Conservation (phyloP, 345 rosid species). For the Syzygium oleosum region DNA sequence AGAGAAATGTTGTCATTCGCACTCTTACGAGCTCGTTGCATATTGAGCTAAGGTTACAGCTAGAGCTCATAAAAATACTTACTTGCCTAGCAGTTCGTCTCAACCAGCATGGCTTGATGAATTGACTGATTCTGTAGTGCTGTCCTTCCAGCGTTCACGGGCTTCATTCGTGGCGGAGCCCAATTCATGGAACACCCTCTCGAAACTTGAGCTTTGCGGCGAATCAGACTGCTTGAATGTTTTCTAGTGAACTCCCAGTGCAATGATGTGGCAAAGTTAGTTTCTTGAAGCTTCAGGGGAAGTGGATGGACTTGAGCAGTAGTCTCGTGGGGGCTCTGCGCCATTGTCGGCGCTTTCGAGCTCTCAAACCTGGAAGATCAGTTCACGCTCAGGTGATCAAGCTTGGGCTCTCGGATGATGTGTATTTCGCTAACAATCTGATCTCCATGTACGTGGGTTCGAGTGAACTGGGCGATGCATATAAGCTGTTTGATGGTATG, state of each 20-base stretch:
- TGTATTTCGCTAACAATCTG: constrained; percentile 42
- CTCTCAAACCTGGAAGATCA: constrained; percentile 35
- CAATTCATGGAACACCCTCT: background rate
- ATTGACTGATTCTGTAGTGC: background rate
- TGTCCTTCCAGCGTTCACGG: background rate
- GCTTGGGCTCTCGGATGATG: constrained; percentile 23
- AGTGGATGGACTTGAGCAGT: constrained; percentile 30
- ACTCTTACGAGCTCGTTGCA: background rate
- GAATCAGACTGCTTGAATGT: background rate
- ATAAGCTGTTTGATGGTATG: constrained; percentile 57
- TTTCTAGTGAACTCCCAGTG: background rate
- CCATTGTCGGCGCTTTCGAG: constrained; percentile 38
- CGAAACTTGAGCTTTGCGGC: background rate
- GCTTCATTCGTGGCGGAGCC: no score
- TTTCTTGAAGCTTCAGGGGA: background rate
- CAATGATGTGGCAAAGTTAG: background rate
- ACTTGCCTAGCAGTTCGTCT: background rate
- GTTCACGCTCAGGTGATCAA: constrained; percentile 32
- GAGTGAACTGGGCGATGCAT: constrained; percentile 22
- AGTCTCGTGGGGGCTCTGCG: constrained; percentile 37
- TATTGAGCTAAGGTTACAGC: background rate
- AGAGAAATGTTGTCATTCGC: no score
- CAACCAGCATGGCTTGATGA: background rate
- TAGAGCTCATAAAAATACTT: background rate
- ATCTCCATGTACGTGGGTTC: constrained; percentile 31